Evolutionary conservation across 192 early-diverging fungal species (phyloP).

Genomic region (Mortierella hygrophila): DNA sequence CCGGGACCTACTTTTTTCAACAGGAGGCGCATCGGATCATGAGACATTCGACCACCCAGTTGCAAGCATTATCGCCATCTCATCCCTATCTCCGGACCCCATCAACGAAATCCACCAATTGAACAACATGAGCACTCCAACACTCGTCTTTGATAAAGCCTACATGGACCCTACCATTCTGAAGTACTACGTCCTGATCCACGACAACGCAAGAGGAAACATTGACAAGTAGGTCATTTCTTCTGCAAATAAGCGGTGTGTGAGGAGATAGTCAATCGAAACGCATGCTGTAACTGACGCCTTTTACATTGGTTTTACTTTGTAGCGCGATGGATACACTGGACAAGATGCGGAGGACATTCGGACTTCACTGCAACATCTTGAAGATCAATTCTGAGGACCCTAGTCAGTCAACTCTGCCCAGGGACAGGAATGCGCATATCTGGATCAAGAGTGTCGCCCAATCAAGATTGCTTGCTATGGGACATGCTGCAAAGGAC

Average conservation of each 20-base stretch:
- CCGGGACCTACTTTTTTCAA: slow-evolving; percentile 70
- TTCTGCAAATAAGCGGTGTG: neutral
- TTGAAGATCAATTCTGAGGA: slow-evolving; percentile 71
- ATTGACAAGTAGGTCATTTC: slow-evolving; percentile 62
- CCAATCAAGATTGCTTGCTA: slow-evolving; percentile 43
- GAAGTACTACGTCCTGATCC: slow-evolving; percentile 87
- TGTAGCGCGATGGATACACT: slow-evolving; percentile 70
- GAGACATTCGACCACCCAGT: slow-evolving; percentile 97
- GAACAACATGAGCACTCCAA: slow-evolving; percentile 63
- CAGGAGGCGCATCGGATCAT: slow-evolving; percentile 84
- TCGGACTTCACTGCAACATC: slow-evolving; percentile 72
- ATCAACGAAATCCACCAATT: slow-evolving; percentile 74
- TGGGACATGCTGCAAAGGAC: slow-evolving; percentile 37
- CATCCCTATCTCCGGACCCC: slow-evolving; percentile 81
- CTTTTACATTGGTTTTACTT: neutral
- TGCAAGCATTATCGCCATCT: slow-evolving; percentile 79
- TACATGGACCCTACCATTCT: slow-evolving; percentile 86
- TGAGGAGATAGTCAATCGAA: neutral
- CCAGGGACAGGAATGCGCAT: slow-evolving; percentile 46
- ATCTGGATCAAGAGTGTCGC: slow-evolving; percentile 61
- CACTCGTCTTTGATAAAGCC: slow-evolving; percentile 72
- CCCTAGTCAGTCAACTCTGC: slow-evolving; percentile 18
- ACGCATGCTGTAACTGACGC: neutral
- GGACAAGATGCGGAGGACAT: slow-evolving; percentile 73
- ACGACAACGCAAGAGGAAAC: slow-evolving; percentile 76